Evolutionary conservation across 345 rosid species (phyloP), one percentile per base, ranked within the genome.

Genomic region (Eucalyptus polybractea): DNA sequence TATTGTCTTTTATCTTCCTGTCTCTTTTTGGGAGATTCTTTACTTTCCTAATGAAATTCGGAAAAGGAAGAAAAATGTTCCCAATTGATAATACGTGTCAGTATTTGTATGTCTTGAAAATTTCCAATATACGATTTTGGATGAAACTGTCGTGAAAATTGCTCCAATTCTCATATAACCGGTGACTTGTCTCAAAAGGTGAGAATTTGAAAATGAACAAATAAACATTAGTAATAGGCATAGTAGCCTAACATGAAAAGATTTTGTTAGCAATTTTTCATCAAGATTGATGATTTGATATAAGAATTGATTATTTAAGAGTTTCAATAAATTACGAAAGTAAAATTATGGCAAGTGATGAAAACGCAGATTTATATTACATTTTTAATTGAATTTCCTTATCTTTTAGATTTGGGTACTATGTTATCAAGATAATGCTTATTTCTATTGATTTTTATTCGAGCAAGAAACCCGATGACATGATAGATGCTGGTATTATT

Each of bases 331-430:
- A 5, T 17, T 3, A 19, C 8, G 1, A 22, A 33, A 33, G 22
- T 72, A 72, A 37, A 37, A 72, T 5, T 69, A 4, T 19, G 81
- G 81, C 7, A 2, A 40, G 14, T 3, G 47, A 76, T 19, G 83
- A 37, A 72, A 76, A 37, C 0, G 7, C 8, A 2, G 0, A 76
- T 76, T 10, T 2, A 76, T 21, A 5, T 40, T 21, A 4, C 8
- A 10, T 37, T 37, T 72, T 72, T 19, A 3, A 19, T 37, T 10
- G 45, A 19, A 72, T 72, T 76, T 10, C 16, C 15, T 76, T 10
- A 3, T 40, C 81, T 9, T 72, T 17, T 33, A 37, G 25, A 72
- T 72, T 72, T 33, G 7, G 45, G 13, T 1, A 37, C 6, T 3
- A 37, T 72, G 8, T 76, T 11, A 76, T 6, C 3, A 3, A 1